Base-by-base conservation (phyloP, 805 yeast genomes). In the Soucietia sequanensis region DNA sequence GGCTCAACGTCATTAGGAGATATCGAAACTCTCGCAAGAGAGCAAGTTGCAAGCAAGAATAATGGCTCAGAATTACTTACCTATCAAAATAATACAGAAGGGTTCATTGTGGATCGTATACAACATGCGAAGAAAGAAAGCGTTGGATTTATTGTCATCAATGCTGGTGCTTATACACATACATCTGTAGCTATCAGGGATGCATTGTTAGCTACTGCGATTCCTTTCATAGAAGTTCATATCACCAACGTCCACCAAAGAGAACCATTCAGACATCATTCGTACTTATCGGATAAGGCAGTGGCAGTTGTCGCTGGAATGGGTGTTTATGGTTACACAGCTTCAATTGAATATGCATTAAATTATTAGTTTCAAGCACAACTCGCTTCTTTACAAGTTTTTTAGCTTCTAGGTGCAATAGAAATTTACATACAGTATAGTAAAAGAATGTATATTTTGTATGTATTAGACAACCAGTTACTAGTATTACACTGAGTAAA, bases 91-190 rank as follows among this genome's bases (percentile, higher is more conserved):
- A 72, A 72, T 34, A 61, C 66, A 16, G 78, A 72, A 49, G 78
- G 78, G 17, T 60, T 58, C 25, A 53, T 72, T 17, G 57, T 72
- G 23, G 76, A 72, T 42, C 49, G 74, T 27, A 71, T 72, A 27
- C 78, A 72, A 42, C 57, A 66, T 43, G 76, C 77, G 7, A 65
- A 60, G 43, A 39, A 39, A 13, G 68, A 72, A 24, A 69, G 67
- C 5, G 62, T 64, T 21, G 69, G 62, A 1, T 72, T 70, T 44
- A 67, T 72, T 28, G 60, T 72, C 24, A 70, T 72, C 32, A 72
- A 72, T 43, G 77, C 77, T 9, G 77, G 77, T 31, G 78, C 78
- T 7, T 72, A 68, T 46, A 72, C 77, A 2, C 78, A 72, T 41
- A 72, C 77, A 1, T 69, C 76, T 1, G 68, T 72, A 15, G 78